phyloP scores from a whole-genome alignment of 2,329 filamentous ascomycete genomes.

The Blastomyces gilchristii region DNA sequence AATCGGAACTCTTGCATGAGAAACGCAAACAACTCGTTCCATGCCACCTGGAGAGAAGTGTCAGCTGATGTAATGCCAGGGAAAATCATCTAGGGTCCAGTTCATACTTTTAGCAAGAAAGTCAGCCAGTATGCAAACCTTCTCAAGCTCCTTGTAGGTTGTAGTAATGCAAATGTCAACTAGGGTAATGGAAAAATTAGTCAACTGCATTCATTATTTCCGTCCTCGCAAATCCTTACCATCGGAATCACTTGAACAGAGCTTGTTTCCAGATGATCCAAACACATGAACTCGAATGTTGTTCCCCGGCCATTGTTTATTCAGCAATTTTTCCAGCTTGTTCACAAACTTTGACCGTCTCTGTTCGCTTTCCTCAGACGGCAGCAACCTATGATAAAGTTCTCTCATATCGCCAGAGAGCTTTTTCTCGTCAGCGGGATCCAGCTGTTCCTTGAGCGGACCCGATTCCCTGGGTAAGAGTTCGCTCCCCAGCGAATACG shows the following conservation, averaged over 20 bases:
- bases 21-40: constrained; percentile 91
- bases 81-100: background rate
- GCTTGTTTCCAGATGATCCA: constrained; percentile 91
- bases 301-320: constrained; percentile 82
- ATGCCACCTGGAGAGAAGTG: constrained; percentile 62
- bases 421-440: constrained; percentile 61
- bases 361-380: constrained; percentile 66
- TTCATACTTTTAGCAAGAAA: constrained; percentile 71
- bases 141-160: constrained; percentile 73
- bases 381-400: constrained; percentile 75
- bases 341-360: constrained; percentile 65
- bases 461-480: constrained; percentile 60
- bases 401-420: constrained; percentile 74
- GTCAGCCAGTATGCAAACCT: constrained; percentile 81
- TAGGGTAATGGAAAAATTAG: constrained; percentile 29
- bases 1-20: constrained; percentile 91
- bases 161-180: constrained; percentile 98
- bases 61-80: constrained; percentile 8
- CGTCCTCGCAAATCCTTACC: constrained; percentile 45
- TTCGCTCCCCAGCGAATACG: constrained; percentile 80
- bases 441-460: constrained; percentile 58
- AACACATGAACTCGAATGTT: constrained; percentile 88
- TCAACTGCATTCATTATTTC: constrained; percentile 11
- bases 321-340: constrained; percentile 81
- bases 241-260: constrained; percentile 93